These are phyloP conservation scores for Tephrocybe sp. DNA, from an alignment of 768 basidiomycete species.

Conservation along the genomic window DNA sequence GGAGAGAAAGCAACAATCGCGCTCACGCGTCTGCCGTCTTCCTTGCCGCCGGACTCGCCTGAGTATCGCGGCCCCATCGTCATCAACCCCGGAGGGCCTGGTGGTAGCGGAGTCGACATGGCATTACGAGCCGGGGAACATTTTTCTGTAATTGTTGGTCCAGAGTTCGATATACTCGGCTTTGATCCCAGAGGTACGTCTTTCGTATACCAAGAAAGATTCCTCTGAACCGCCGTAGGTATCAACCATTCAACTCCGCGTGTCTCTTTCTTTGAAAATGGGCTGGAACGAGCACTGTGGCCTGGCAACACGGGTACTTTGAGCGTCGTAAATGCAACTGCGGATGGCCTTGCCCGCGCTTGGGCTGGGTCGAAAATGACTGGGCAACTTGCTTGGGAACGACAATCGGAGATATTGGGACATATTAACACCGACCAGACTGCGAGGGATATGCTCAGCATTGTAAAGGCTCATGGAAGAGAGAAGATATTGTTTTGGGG, in stretches of 20 bases:
- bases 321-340: conserved; percentile 21
- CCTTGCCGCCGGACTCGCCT: conserved; percentile 20
- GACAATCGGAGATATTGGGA: conserved; percentile 23
- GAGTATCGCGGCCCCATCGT: conserved; percentile 43
- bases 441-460: conserved; percentile 37
- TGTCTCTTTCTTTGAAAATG: conserved; percentile 33
- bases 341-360: conserved; percentile 23
- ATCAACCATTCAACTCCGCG: conserved; percentile 32
- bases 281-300: conserved; percentile 32
- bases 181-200: conserved; percentile 45
- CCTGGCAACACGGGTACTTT: not conserved
- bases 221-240: conserved; percentile 20
- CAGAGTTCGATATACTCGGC: conserved; percentile 42
- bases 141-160: conserved; percentile 33
- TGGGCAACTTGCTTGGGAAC: conserved; percentile 31
- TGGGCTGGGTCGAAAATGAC: conserved; percentile 32
- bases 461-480: conserved; percentile 28
- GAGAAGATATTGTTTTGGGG: conserved; percentile 34
- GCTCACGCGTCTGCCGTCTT: conserved; percentile 37
- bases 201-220: not conserved
- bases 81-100: conserved; percentile 49
- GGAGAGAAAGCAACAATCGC: conserved; percentile 39
- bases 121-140: conserved; percentile 21
- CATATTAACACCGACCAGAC: conserved; percentile 37
- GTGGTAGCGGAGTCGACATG: conserved; percentile 38